These are phyloP conservation scores for Xerocomellus intermedius DNA, from an alignment of 768 basidiomycete species.

Conservation along the genomic window DNA sequence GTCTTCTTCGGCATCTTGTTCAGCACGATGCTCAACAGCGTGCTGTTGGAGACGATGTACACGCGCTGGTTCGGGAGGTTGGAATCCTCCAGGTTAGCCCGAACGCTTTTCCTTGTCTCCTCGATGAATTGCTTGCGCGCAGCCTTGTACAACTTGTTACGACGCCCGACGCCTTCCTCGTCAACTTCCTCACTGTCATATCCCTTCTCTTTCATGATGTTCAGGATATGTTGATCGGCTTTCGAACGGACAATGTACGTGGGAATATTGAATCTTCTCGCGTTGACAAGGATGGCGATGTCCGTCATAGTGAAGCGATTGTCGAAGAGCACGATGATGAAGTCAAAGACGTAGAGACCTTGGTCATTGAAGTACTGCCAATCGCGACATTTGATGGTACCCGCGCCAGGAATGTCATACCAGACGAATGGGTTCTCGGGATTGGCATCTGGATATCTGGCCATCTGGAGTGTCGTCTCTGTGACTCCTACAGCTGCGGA, in stretches of 20 bases:
- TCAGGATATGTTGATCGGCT: conserved; percentile 32
- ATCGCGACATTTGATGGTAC: conserved; percentile 31
- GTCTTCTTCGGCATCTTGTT: conserved; percentile 2
- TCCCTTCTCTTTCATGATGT: conserved; percentile 24
- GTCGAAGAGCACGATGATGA: conserved; percentile 33
- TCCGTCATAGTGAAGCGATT: conserved; percentile 36
- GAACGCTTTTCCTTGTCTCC: conserved; percentile 11
- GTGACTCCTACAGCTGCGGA: conserved; percentile 30
- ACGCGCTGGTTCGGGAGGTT: conserved; percentile 22
- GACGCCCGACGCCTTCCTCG: conserved; percentile 6
- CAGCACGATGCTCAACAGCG: conserved; percentile 14
- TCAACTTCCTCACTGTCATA: conserved; percentile 20
- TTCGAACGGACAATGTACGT: conserved; percentile 38
- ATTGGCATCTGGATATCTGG: conserved; percentile 27
- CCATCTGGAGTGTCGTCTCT: conserved; percentile 29
- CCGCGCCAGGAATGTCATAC: conserved; percentile 39
- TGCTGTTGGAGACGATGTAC: conserved; percentile 21
- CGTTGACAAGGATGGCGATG: conserved; percentile 32
- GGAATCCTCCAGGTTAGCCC: conserved; percentile 13
- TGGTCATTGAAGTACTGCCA: conserved; percentile 39
- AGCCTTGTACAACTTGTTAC: not conserved
- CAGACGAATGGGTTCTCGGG: conserved; percentile 26
- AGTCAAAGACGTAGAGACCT: conserved; percentile 38
- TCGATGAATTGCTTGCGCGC: conserved; percentile 14
- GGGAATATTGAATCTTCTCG: conserved; percentile 32